Evolutionary conservation across 1,139 yeast genomes (phyloP), one percentile per base, ranked within the genome.

Genomic region (Arxiozyma telluris): DNA sequence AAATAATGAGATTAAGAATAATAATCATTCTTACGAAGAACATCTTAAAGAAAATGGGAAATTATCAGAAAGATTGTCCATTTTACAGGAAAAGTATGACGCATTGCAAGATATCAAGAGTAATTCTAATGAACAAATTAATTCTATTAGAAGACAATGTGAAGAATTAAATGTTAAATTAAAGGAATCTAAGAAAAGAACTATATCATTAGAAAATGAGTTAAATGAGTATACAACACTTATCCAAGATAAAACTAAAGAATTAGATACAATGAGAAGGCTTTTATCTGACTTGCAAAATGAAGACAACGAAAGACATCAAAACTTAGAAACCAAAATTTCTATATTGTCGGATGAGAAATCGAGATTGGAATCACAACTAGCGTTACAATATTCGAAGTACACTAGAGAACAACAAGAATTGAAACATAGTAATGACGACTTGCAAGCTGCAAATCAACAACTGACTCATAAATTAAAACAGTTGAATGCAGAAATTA

Each of bases 231-330:
- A 87, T 5, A 79, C 89, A 57, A 78, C 80, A 47, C 76, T 83
- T 67, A 71, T 91, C 9, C 93, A 84, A 63, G 96, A 90, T 60
- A 79, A 96, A 58, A 81, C 85, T 0, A 76, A 91, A 50, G 98
- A 93, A 69, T 76, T 90, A 0, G 75, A 83, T 4, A 82, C 89
- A 0, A 79, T 89, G 71, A 78, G 95, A 59, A 74, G 88, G 57
- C 69, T 89, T 44, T 66, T 89, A 27, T 69, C 81, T 49, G 96
- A 88, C 49, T 77, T 81, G 5, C 93, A 89, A 61, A 83, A 81
- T 49, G 77, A 75, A 49, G 78, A 80, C 52, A 79, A 77, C 47
- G 60, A 65, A 7, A 79, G 79, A 55, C 71, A 79, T 15, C 69
- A 71, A 44, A 83, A 80, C 45, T 64, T 80, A 21, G 75, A 70